phyloP scores from a whole-genome alignment of 768 basidiomycete genomes.

The Tulasnella sp. region DNA sequence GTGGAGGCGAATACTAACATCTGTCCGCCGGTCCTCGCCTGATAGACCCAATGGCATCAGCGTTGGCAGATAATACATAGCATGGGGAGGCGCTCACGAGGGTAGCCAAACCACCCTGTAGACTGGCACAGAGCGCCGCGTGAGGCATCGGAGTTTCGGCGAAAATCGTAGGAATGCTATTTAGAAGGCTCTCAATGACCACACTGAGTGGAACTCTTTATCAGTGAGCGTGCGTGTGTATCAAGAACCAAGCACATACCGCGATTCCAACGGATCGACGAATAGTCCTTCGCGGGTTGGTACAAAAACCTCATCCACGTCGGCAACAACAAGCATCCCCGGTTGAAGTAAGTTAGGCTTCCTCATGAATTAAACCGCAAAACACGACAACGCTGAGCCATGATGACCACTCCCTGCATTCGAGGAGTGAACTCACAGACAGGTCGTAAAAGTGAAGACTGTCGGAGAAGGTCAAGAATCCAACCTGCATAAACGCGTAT shows the following conservation, averaged over 20 bases:
- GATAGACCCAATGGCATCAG: neutral
- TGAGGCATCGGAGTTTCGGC: constrained; percentile 36
- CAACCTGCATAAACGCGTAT: constrained; percentile 37
- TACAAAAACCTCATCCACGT: constrained; percentile 85
- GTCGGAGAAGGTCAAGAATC: constrained; percentile 70
- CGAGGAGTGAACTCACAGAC: constrained; percentile 35
- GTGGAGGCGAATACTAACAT: constrained; percentile 57
- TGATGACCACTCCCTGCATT: neutral
- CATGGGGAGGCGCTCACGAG: constrained; percentile 38
- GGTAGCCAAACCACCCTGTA: constrained; percentile 57
- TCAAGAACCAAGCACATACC: constrained; percentile 35
- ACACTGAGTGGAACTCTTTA: constrained; percentile 29
- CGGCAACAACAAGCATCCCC: constrained; percentile 68
- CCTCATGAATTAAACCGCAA: constrained; percentile 12
- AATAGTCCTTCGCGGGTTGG: constrained; percentile 65
- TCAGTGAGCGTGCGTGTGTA: neutral
- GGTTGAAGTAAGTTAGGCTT: constrained; percentile 36
- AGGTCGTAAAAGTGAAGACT: constrained; percentile 82
- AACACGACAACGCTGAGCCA: constrained; percentile 16
- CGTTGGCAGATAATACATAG: neutral
- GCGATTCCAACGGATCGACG: constrained; percentile 56
- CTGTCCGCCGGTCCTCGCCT: constrained; percentile 47
- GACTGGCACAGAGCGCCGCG: constrained; percentile 65
- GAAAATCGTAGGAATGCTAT: constrained; percentile 50
- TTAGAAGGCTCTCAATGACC: constrained; percentile 54